Base-by-base conservation (phyloP, 148 eudicot genomes). In the Nyssa sinensis region DNA sequence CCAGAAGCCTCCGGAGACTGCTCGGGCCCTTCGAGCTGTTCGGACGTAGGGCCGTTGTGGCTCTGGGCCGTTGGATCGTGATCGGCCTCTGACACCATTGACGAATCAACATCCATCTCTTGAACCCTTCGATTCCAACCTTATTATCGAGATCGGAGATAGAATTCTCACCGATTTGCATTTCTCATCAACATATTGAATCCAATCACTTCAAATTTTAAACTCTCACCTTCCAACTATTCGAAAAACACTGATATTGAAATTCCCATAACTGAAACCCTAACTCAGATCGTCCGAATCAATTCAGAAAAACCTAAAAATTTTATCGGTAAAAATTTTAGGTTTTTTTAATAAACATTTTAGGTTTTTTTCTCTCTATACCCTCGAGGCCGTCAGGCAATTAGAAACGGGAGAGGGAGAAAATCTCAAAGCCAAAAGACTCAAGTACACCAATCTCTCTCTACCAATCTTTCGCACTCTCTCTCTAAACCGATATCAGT, bases 91-190 rank as follows among this genome's bases (percentile, higher is more conserved):
- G 86, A 59, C 70, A 74, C 74, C 72, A 84, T 77, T 70, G 87
- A 73, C 67, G 92, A 81, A 86, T 90, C 95, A 7, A 88, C 89
- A 66, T 90, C 95, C 95, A 90, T 90, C 14, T 64, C 67, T 34
- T 37, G 49, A 62, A 25, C 31, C 33, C 67, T 62, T 39, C 10
- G 32, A 34, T 33, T 41, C 57, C n/a, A 11, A 24, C 49, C 47
- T 24, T 60, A 29, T 17, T 14, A 19, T 49, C 58, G 59, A 68
- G 73, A 75, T 68, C 78, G 73, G 58, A 41, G 78, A 62, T 51
- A 41, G 13, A 51, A 74, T 74, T 53, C 29, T 14, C n/a, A 24
- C 37, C 14, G 41, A 74, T 64, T 74, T n/a, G 31, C 63, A 51
- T 74, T 32, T 57, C 24, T 74, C 33, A 74, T 49, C 75, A 73